These are phyloP conservation scores for Parachlorella kessleri DNA, from an alignment of 139 green algal genomes.

Conservation along the genomic window DNA sequence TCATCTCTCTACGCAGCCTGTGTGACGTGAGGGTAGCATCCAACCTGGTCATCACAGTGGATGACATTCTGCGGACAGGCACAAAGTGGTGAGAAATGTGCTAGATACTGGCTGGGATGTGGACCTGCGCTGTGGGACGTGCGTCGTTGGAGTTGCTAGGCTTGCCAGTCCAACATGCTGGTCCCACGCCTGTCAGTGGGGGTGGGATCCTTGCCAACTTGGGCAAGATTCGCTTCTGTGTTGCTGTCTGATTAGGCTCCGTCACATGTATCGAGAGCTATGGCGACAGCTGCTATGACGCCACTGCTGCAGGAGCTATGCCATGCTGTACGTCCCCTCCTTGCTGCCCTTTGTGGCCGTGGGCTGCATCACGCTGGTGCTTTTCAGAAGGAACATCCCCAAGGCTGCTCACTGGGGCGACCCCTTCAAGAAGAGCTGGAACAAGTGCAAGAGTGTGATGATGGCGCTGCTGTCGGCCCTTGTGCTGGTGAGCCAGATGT, in stretches of 20 bases:
- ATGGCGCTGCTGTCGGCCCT: no score
- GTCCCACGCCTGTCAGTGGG: not conserved
- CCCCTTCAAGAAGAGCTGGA: conserved; percentile 16
- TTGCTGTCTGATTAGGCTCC: no score
- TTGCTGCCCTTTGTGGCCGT: conserved; percentile 45
- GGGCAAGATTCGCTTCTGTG: no score
- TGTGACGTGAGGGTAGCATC: conserved; percentile 18
- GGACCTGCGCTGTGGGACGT: no score
- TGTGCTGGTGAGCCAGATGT: no score
- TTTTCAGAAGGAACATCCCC: conserved; percentile 18
- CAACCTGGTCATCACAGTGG: conserved; percentile 16
- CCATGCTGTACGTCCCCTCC: conserved; percentile 47
- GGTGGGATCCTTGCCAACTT: no score
- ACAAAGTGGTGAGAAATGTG: no score
- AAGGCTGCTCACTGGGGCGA: conserved; percentile 1
- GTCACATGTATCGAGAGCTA: no score
- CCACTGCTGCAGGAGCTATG: no score
- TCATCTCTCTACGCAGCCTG: conserved; percentile 29
- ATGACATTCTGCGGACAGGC: no score
- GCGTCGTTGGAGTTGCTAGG: not conserved
- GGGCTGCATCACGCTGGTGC: conserved; percentile 24
- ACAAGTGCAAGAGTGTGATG: conserved; percentile 18
- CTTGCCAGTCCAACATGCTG: not conserved
- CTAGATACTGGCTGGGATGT: not conserved
- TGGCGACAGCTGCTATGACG: no score